Base-by-base conservation (phyloP, 2,329 filamentous ascomycete species). In the Botrytis hyacinthi region DNA sequence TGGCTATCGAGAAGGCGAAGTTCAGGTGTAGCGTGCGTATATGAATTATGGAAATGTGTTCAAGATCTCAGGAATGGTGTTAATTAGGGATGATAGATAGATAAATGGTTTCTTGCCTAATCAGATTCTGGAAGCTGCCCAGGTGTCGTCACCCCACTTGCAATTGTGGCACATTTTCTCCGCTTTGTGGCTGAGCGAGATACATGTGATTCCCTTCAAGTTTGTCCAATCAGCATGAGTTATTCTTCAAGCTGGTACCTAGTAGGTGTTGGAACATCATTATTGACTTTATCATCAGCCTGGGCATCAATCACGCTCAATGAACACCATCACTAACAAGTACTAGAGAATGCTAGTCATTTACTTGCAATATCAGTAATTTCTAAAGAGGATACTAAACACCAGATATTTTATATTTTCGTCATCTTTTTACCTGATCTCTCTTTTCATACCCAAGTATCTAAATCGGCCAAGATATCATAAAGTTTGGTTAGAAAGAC, bases 71-170 rank as follows among this genome's bases (percentile, higher is more conserved):
- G 32, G 65, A 68, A 68, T 68, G 35, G 51, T n/a, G 29, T 48
- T 29, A 18, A 66, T 66, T 54, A 68, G 65, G 65, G 65, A 68
- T 68, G 65, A 54, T 29, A 20, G 61, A 42, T 68, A 20, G 26
- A 66, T 66, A 46, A 35, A 48, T 37, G 32, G 44, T n/a, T 48
- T 46, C 32, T 67, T 40, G 46, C 61, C n/a, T 65, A 57, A 40
- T 44, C 29, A 63, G 40, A 32, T 65, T 68, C 48, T 68, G 40
- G 66, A 68, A 42, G 66, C 48, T 57, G 37, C 37, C 37, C 37
- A 37, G 37, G 37, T 37, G 48, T 68, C 48, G 35, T 68, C 48
- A 67, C 35, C 66, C 65, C 65, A 67, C 46, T 40, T 67, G 65
- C 26, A 22, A 67, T 40, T 68, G 66, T 68, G 66, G 66, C 66